phyloP scores from a whole-genome alignment of 2,329 filamentous ascomycete genomes.

The Tolypocladium endophyticum region DNA sequence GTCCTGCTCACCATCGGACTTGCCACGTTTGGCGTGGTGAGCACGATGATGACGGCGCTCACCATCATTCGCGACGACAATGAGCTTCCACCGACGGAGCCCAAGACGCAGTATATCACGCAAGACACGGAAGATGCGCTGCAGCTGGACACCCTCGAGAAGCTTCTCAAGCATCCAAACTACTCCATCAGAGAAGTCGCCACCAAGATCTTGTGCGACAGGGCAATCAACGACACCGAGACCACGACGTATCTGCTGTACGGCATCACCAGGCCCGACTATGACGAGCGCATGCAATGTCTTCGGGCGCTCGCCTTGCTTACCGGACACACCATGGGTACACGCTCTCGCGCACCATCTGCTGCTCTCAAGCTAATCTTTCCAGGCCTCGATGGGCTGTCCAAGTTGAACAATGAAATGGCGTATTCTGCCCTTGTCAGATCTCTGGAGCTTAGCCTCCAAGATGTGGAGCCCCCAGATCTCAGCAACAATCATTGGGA shows the following conservation, averaged over 20 bases:
- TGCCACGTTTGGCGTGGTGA: conserved; percentile 47
- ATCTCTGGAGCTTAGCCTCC: conserved; percentile 45
- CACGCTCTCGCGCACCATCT: not conserved
- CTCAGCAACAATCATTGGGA: conserved; percentile 49
- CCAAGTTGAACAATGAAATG: conserved; percentile 36
- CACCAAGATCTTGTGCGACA: conserved; percentile 45
- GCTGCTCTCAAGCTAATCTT: conserved; percentile 9
- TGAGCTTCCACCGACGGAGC: conserved; percentile 52
- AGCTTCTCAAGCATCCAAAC: conserved; percentile 60
- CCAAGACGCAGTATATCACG: conserved; percentile 62
- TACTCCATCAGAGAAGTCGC: conserved; percentile 62
- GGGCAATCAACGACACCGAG: conserved; percentile 46
- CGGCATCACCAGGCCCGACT: conserved; percentile 48
- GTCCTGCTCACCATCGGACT: conserved; percentile 44
- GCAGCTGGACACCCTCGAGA: conserved; percentile 53
- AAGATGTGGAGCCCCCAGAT: conserved; percentile 36
- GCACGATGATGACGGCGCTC: conserved; percentile 48
- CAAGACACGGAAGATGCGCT: conserved; percentile 67
- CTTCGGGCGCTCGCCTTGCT: conserved; percentile 47
- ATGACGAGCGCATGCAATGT: conserved; percentile 46
- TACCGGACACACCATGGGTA: conserved; percentile 28
- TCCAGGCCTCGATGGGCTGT: conserved; percentile 26
- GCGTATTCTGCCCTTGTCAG: conserved; percentile 48
- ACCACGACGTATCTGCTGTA: conserved; percentile 41
- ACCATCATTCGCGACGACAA: conserved; percentile 51